These are phyloP conservation scores for Pythium dissotocum DNA, from an alignment of 352 stramenopile species.

Conservation along the genomic window DNA sequence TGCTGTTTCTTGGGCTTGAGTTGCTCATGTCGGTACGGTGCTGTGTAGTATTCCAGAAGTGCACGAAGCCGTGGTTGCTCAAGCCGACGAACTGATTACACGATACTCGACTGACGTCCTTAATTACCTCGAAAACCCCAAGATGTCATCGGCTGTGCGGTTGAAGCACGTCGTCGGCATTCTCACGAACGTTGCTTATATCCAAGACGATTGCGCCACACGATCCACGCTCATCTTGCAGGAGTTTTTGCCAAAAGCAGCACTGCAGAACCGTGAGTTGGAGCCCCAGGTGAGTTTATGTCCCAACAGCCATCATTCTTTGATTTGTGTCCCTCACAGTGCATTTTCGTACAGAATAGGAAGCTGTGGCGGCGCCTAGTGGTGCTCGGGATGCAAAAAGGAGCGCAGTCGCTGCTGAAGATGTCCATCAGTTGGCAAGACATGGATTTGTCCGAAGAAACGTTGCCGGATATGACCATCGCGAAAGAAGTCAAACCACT, in stretches of 20 bases:
- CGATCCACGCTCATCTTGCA: conserved; percentile 53
- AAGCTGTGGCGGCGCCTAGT: conserved; percentile 54
- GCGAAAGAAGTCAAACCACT: conserved; percentile 34
- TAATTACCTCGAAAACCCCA: conserved; percentile 62
- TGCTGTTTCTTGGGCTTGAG: not conserved
- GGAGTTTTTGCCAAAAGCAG: conserved; percentile 52
- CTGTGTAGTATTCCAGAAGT: conserved; percentile 52
- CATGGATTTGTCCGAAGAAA: conserved; percentile 59
- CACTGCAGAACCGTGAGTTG: conserved; percentile 46
- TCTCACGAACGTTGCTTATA: conserved; percentile 70
- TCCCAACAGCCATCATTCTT: not conserved
- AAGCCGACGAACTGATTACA: conserved; percentile 62
- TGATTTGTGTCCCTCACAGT: not conserved
- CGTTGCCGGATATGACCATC: conserved; percentile 38
- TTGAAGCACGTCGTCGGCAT: conserved; percentile 69
- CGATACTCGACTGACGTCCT: conserved; percentile 62
- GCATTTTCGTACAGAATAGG: conserved; percentile 36
- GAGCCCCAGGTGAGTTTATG: conserved; percentile 37
- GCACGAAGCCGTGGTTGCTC: conserved; percentile 54
- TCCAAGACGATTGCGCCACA: conserved; percentile 60
- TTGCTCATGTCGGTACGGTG: not conserved
- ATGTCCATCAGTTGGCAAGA: conserved; percentile 72
- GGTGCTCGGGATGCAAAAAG: conserved; percentile 51
- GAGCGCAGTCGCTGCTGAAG: conserved; percentile 61
- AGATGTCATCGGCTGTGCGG: conserved; percentile 58